These are phyloP conservation scores for Tephrocybe sp. DNA, from an alignment of 768 basidiomycete species.

Conservation along the genomic window DNA sequence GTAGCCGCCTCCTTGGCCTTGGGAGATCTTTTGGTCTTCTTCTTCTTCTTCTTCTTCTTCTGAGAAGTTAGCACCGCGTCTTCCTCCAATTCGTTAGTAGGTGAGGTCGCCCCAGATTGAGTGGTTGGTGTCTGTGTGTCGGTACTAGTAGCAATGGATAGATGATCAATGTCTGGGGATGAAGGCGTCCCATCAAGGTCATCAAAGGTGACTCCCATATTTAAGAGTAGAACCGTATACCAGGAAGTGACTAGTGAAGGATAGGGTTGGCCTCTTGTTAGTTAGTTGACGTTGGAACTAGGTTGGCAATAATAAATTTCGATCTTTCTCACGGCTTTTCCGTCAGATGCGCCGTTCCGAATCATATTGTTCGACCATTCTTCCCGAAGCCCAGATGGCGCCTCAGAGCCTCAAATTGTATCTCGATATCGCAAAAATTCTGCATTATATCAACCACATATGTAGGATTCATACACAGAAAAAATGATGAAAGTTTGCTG, in stretches of 20 bases:
- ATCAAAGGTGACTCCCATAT: constrained; percentile 2
- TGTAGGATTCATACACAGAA: too few species aligned
- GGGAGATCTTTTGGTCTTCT: constrained; percentile 56
- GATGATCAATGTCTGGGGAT: constrained; percentile 11
- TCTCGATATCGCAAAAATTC: too few species aligned
- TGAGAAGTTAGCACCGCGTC: constrained; percentile 26
- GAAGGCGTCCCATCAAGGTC: constrained; percentile 3
- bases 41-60: constrained; percentile 74
- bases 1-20: constrained; percentile 39
- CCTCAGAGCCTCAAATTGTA: too few species aligned
- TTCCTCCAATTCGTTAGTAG: constrained; percentile 24
- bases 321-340: constrained; percentile 9
- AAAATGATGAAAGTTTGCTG: too few species aligned
- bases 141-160: constrained; percentile 9
- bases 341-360: too few species aligned
- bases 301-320: constrained; percentile 13
- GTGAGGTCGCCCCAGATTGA: constrained; percentile 30
- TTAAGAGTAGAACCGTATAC: background rate
- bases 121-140: constrained; percentile 16
- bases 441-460: too few species aligned
- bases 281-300: background rate
- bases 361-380: too few species aligned
- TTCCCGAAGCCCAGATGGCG: background rate
- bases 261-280: too few species aligned
- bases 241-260: too few species aligned